Evolutionary conservation across 2,329 filamentous ascomycete genomes (phyloP), one percentile per base, ranked within the genome.

Genomic region (Podosphaera fusca): DNA sequence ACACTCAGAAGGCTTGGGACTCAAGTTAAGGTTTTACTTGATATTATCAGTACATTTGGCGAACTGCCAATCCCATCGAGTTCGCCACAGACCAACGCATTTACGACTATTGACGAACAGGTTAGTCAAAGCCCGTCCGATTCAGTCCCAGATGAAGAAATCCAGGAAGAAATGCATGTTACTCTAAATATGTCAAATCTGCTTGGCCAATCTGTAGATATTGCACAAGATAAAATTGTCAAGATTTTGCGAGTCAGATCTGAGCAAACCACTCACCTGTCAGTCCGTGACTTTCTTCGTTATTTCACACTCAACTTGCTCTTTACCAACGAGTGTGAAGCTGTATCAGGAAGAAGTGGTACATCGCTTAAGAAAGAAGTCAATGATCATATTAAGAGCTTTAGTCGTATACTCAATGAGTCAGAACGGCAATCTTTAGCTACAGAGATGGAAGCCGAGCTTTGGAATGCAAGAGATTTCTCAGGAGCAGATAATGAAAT

Each of bases 1-100:
- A 86, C 86, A 2, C 69, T 98, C 53, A 77, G 92, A 58, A 78
- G 92, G 64, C 72, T 95, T 6, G 87, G 87, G 21, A 89, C 87
- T 0, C 90, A 96, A 67, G 85, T 92, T 57, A 98, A 98, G 68
- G 82, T 96, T 8, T 71, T 98, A n/a, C 75, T 98, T 8, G 92
- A 98, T 68, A 85, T 95, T 29, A 92, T 89, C 0, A 95, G 88
- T 67, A 82, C 80, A 10, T 60, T 66, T 56, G 63, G 62, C 4
- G 62, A 65, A 56, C 59, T 63, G 35, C 33, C 56, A 47, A 68
- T 65, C 21, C 65, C n/a, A 1, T 6, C 38, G 9, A 47, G 9
- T 21, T 55, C 52, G 31, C 65, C 63, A 35, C 59, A 63, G 61
- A 68, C 63, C 58, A 64, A 65, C 31, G 64, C 65, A 51, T 62